Conservation (phyloP, 768 basidiomycete species). For the Clitopilus passeckerianus region DNA sequence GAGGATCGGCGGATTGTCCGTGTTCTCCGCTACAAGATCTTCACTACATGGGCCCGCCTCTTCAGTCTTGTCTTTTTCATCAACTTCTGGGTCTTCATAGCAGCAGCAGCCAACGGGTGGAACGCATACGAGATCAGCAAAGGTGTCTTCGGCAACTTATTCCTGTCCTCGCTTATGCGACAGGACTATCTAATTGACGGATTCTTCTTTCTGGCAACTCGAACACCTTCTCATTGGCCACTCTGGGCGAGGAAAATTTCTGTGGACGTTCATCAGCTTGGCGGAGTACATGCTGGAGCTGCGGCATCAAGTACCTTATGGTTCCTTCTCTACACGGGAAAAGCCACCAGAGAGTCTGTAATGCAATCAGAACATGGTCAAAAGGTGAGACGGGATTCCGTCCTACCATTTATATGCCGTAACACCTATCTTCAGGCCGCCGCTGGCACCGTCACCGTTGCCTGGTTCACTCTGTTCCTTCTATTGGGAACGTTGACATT, state of each 20-base stretch:
- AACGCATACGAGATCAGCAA: conserved; percentile 31
- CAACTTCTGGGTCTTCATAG: conserved; percentile 50
- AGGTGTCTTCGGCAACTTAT: conserved; percentile 41
- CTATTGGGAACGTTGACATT: conserved; percentile 31
- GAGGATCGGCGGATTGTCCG: conserved; percentile 36
- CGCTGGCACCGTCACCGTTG: conserved; percentile 7
- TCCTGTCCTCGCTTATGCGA: conserved; percentile 41
- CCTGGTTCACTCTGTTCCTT: conserved; percentile 10
- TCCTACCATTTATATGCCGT: not conserved
- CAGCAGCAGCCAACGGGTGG: conserved; percentile 25
- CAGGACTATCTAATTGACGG: conserved; percentile 57
- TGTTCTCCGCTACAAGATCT: conserved; percentile 50
- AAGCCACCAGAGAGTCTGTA: conserved; percentile 46
- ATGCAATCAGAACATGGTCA: conserved; percentile 17
- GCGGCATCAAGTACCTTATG: conserved; percentile 52
- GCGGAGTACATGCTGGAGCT: conserved; percentile 55
- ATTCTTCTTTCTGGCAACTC: conserved; percentile 37
- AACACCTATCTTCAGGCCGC: not conserved
- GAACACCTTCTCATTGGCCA: conserved; percentile 35
- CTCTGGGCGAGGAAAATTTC: conserved; percentile 45
- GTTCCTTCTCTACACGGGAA: conserved; percentile 43
- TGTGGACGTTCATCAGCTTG: conserved; percentile 56
- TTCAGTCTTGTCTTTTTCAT: conserved; percentile 53
- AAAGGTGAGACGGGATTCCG: conserved; percentile 16
- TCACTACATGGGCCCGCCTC: conserved; percentile 52